Conservation (phyloP, 345 rosid genomes). For the Litchi chinensis region DNA sequence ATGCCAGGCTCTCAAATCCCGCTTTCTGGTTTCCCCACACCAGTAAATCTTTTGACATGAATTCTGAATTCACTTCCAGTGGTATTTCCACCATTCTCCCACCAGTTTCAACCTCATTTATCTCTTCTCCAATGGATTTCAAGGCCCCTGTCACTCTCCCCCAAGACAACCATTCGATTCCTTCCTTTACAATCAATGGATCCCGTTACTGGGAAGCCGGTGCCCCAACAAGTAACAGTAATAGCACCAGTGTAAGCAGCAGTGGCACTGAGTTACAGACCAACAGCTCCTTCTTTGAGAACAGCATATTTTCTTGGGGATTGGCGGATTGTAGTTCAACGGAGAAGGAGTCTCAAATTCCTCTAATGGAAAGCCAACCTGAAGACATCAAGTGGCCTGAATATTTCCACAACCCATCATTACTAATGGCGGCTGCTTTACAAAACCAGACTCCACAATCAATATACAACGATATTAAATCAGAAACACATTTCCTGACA, state of each 20-base stretch:
- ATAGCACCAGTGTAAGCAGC: slow-evolving; percentile 42
- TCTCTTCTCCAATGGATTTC: slow-evolving; percentile 35
- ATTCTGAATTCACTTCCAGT: slow-evolving; percentile 41
- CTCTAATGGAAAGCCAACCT: slow-evolving; percentile 34
- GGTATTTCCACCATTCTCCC: slow-evolving; percentile 35
- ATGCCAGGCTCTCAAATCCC: slow-evolving; percentile 36
- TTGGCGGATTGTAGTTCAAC: slow-evolving; percentile 46
- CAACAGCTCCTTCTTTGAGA: slow-evolving; percentile 57
- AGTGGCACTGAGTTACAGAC: slow-evolving; percentile 52
- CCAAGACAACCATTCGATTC: slow-evolving; percentile 36
- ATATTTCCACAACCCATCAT: slow-evolving; percentile 47
- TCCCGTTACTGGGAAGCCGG: slow-evolving; percentile 48
- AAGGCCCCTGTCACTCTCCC: slow-evolving; percentile 40
- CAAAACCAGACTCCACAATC: slow-evolving; percentile 63
- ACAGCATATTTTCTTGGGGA: slow-evolving; percentile 56
- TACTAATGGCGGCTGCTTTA: slow-evolving; percentile 52
- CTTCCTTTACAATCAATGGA: slow-evolving; percentile 32
- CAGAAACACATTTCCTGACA: slow-evolving; percentile 59
- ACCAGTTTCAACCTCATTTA: slow-evolving; percentile 24
- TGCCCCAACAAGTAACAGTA: slow-evolving; percentile 38
- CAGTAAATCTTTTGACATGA: slow-evolving; percentile 35
- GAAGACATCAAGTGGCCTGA: slow-evolving; percentile 54
- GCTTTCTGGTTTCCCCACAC: slow-evolving; percentile 42
- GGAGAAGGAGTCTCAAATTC: slow-evolving; percentile 46
- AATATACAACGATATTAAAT: slow-evolving; percentile 61